Evolutionary conservation across 768 basidiomycete species (phyloP), one percentile per base, ranked within the genome.

Genomic region (Lactarius indigo): DNA sequence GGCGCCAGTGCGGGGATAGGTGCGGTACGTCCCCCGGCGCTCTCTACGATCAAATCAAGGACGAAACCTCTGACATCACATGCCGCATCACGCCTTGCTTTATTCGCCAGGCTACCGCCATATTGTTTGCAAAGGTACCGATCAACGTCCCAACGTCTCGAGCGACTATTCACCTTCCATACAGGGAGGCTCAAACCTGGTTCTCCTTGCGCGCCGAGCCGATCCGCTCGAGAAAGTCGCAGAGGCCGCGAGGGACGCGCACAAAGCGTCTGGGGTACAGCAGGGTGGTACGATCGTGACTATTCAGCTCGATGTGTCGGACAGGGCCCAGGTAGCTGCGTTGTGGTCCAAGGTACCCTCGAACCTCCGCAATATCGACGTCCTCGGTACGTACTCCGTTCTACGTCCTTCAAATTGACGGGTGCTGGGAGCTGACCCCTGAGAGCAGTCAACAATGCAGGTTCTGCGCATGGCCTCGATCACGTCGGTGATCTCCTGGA

Each of bases 1-100:
- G 94, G 94, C 26, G 94, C 94, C 5, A 92, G 90, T 74, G 85
- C 89, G 52, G 94, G 94, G 54, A 96, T 96, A 69, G 94, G 94
- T 64, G 90, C 92, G 63, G 92, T 92, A 73, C 74, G 88, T 77
- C 39, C 23, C 33, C 26, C 23, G 12, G 50, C 50, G 47, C 23
- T 63, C 28, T 23, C 31, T 20, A 23, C 3, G 23, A 41, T 31
- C 37, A 18, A 9, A 17, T 15, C 44, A 47, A 23, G 10, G 12
- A 7, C 17, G 3, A 35, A 37, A 39, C 10, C 15, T 20, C 61
- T 67, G 47, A 67, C 39, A 7, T 30, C 50, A 37, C 63, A 30
- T 30, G 10, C 57, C 64, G 50, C 65, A 17, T 37, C 18, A 55
- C 56, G 44, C 42, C n/a, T 26, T 37, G 28, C 50, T 23, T 37